Percentiles rank a stretch among this genome's conserved stretches.
These are phyloP conservation scores for Colletotrichum sp. DNA, from an alignment of 2,329 filamentous ascomycete species.

Conservation along the genomic window DNA sequence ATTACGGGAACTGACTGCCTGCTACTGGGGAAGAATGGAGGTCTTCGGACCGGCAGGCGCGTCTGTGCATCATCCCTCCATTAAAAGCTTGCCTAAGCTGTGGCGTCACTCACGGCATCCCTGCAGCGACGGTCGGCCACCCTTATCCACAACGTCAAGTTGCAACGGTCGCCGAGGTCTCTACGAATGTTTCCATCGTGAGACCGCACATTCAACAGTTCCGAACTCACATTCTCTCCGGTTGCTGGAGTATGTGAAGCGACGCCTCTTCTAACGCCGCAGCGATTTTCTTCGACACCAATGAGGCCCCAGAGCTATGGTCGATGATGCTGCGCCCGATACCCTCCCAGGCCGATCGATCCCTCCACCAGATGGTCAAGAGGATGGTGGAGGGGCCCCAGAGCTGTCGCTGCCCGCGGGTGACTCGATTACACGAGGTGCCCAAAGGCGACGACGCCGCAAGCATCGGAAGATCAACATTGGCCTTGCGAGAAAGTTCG, in stretches of 20 bases:
- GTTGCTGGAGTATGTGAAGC: constrained; percentile 14
- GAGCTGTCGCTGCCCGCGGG: not conserved
- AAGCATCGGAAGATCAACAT: constrained; percentile 43
- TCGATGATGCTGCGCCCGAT: constrained; percentile 53
- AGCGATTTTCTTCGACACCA: constrained; percentile 17
- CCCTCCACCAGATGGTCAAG: constrained; percentile 22
- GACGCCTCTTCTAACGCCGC: not conserved
- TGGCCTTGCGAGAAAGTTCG: constrained; percentile 60
- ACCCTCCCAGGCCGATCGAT: constrained; percentile 38
- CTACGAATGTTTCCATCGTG: not conserved
- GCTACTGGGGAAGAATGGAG: not conserved
- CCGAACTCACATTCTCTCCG: not conserved
- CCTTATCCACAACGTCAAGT: constrained; percentile 13
- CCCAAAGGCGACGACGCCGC: constrained; percentile 35
- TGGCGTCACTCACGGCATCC: constrained; percentile 19
- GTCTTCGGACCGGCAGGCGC: not conserved
- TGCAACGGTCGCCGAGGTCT: constrained; percentile 1
- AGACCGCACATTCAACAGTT: not conserved
- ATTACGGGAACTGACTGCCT: not conserved
- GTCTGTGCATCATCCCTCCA: not conserved
- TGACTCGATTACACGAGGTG: constrained; percentile 24
- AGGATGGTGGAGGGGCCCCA: constrained; percentile 15
- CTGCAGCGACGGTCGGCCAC: constrained; percentile 11
- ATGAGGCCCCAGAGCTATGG: constrained; percentile 49
- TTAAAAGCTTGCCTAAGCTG: not conserved